Evolutionary conservation across 352 stramenopile species (phyloP).

Genomic region (Phytophthora europaea): DNA sequence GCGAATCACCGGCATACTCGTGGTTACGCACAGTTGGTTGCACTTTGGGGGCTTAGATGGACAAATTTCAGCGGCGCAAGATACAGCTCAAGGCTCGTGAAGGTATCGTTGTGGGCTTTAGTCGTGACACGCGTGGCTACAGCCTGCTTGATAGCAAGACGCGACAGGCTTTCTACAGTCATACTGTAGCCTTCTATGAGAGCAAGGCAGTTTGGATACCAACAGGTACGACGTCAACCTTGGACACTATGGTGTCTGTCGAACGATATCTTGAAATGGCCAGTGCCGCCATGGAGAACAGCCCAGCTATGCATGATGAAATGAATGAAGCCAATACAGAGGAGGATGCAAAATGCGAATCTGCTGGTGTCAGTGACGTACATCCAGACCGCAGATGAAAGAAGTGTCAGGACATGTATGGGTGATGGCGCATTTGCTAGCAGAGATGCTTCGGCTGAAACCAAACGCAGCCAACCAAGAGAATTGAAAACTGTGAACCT

Average conservation of each 20-base stretch:
- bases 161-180: constrained; percentile 4
- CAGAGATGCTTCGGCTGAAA: neutral
- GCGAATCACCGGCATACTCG: constrained; percentile 7
- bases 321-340: neutral
- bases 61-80: constrained; percentile 17
- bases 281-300: no score
- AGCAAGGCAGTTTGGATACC: constrained; percentile 3
- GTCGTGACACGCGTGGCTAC: constrained; percentile 6
- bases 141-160: constrained; percentile 3
- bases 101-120: constrained; percentile 5
- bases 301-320: no score
- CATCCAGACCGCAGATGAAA: constrained; percentile 3
- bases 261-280: no score
- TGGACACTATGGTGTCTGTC: neutral
- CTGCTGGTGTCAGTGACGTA: neutral
- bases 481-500: neutral
- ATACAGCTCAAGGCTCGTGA: constrained; percentile 12
- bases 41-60: constrained; percentile 10
- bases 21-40: constrained; percentile 9
- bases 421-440: neutral
- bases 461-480: neutral
- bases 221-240: neutral
- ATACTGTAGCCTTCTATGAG: constrained; percentile 13
- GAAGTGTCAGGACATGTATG: constrained; percentile 4
- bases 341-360: neutral